These are phyloP conservation scores for Tricholoma furcatifolium DNA, from an alignment of 768 basidiomycete genomes.

Conservation along the genomic window DNA sequence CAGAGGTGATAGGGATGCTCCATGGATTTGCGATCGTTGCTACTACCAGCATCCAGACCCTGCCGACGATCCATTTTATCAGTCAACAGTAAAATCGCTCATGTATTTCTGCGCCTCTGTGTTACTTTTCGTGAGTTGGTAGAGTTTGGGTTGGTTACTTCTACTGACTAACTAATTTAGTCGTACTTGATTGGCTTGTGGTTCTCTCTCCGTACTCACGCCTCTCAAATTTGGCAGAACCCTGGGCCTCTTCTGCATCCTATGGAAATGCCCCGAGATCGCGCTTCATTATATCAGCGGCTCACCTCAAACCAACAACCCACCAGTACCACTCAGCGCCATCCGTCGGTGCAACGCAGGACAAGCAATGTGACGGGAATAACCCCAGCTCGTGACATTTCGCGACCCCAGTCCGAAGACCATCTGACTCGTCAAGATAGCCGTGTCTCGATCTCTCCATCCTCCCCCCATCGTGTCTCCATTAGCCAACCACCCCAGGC, in stretches of 20 bases:
- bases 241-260: constrained; percentile 80
- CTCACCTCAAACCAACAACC: constrained; percentile 33
- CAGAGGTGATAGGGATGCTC: constrained; percentile 35
- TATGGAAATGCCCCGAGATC: constrained; percentile 56
- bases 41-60: constrained; percentile 96
- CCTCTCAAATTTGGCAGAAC: constrained; percentile 99
- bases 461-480: constrained; percentile 49
- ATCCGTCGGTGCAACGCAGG: constrained; percentile 41
- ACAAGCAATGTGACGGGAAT: constrained; percentile 34
- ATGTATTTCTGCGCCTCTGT: constrained; percentile 96
- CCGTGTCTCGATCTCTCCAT: constrained; percentile 36
- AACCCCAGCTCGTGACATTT: constrained; percentile 16
- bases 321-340: constrained; percentile 21
- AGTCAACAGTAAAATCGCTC: constrained; percentile 88
- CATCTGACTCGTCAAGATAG: constrained; percentile 4
- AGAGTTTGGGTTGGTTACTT: neutral
- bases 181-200: constrained; percentile 96
- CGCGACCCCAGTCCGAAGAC: constrained; percentile 10
- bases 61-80: constrained; percentile 92
- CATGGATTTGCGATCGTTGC: constrained; percentile 90
- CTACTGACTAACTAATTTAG: constrained; percentile 35
- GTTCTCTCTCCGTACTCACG: constrained; percentile 98
- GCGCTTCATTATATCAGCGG: constrained; percentile 67
- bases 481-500: constrained; percentile 44
- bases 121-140: constrained; percentile 74